Evolutionary conservation across 495 filamentous ascomycete genomes (phyloP).

Genomic region (Penicillium salamii): DNA sequence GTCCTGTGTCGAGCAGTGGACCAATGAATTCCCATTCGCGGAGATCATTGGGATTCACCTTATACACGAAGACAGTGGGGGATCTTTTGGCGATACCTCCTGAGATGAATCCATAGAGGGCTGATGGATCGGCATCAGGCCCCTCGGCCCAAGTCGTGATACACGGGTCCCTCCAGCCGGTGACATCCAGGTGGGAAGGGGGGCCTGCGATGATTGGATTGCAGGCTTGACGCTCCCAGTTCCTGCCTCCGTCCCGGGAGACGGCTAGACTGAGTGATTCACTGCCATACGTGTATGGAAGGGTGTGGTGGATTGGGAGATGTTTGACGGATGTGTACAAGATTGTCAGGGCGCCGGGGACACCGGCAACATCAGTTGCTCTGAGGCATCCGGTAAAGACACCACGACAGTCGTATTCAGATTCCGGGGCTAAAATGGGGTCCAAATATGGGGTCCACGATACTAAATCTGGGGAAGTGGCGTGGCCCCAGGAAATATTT

Average conservation of each 20-base stretch:
- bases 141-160: slow-evolving; percentile 45
- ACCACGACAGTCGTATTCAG: slow-evolving; percentile 48
- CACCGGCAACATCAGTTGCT: slow-evolving; percentile 40
- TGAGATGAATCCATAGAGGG: slow-evolving; percentile 52
- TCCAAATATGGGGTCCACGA: slow-evolving; percentile 37
- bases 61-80: slow-evolving; percentile 52
- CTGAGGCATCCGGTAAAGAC: slow-evolving; percentile 53
- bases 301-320: slow-evolving; percentile 48
- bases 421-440: slow-evolving; percentile 32
- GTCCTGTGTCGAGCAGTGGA: slow-evolving; percentile 40
- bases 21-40: slow-evolving; percentile 53
- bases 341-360: slow-evolving; percentile 38
- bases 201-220: slow-evolving; percentile 50
- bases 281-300: slow-evolving; percentile 46
- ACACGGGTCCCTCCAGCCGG: slow-evolving; percentile 56
- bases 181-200: slow-evolving; percentile 45
- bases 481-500: slow-evolving; percentile 45
- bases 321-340: slow-evolving; percentile 53
- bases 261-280: slow-evolving; percentile 51
- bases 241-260: slow-evolving; percentile 47
- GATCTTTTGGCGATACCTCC: slow-evolving; percentile 48
- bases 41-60: slow-evolving; percentile 42
- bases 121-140: slow-evolving; percentile 20
- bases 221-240: slow-evolving; percentile 45
- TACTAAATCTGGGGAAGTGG: slow-evolving; percentile 39